Base-by-base conservation (phyloP, 306 rosid species). In the Casuarina equisetifolia region DNA sequence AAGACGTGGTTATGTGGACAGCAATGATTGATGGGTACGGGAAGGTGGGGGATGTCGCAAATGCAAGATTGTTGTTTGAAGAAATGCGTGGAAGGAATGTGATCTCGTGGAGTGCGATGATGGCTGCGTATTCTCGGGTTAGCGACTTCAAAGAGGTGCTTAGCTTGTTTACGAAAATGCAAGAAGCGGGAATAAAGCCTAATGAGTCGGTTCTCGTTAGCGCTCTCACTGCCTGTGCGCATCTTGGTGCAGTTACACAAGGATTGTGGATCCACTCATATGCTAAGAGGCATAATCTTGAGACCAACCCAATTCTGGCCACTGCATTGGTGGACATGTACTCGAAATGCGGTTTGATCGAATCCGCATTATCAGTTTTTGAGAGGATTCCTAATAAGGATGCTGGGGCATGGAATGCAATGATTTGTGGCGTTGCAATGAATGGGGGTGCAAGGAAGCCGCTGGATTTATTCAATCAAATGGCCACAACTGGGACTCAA, bases 1-100 rank as follows among this genome's bases (percentile, higher is more conserved):
- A 78, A 76, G 98, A 94, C 69, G 98, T 94, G 48, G 94, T 94
- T 39, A 78, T 89, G 69, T 89, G 97, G 97, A 94, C 97, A 32
- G 83, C 90, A 0, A 88, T 94, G 96, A 64, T 89, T 9, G 90
- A 92, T 43, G 96, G 96, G 53, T 92, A 92, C 72, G 97, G 98
- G 20, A 94, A 92, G 76, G 67, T 78, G 7, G 96, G 94, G 44
- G 71, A 90, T 50, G 77, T 89, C 54, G 83, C 84, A 2, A 86
- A 43, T 77, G 98, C 98, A 0, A 74, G 93, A 69, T 77, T 39
- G 12, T 0, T 94, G 91, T 94, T 94, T 74, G 94, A 94, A 16
- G 79, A 86, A 87, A 93, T 93, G 96, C 92, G 91, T 16, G 85
- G 87, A 66, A 62, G 84, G 84, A 94, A 91, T 57, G 83, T 72